Conservation (phyloP, 306 rosid genomes). For the Prunus mume region DNA sequence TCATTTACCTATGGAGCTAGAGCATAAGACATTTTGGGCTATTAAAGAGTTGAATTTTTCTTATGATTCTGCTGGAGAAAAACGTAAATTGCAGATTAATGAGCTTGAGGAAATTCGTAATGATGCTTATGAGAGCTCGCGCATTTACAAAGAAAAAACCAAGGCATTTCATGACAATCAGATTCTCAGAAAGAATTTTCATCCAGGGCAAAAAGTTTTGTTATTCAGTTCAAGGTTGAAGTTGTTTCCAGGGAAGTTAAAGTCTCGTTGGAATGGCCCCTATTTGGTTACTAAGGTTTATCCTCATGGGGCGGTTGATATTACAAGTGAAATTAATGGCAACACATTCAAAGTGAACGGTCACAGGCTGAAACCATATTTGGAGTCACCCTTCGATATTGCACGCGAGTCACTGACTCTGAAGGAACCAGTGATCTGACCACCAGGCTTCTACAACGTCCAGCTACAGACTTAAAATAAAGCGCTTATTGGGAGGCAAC, state of each 20-base stretch:
- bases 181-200: too few relatives aligned
- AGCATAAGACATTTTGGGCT: neutral
- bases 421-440: too few relatives aligned
- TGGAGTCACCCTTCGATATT: too few relatives aligned
- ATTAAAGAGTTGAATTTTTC: neutral
- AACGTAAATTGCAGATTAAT: too few relatives aligned
- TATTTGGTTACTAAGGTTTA: too few relatives aligned
- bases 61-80: neutral
- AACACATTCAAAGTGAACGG: neutral
- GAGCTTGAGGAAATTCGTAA: neutral
- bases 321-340: neutral
- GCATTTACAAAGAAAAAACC: neutral
- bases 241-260: neutral
- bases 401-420: too few relatives aligned
- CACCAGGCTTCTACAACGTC: too few relatives aligned
- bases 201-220: neutral
- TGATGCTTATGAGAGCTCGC: neutral
- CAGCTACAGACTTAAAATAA: too few relatives aligned
- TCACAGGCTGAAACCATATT: too few relatives aligned
- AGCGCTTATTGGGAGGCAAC: too few relatives aligned
- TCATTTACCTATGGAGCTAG: neutral
- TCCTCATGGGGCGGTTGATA: too few relatives aligned
- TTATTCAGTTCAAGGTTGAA: neutral
- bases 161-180: neutral
- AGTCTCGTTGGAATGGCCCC: neutral